Evolutionary conservation across 2,329 filamentous ascomycete genomes (phyloP).

Genomic region (Monosporascus sp.): DNA sequence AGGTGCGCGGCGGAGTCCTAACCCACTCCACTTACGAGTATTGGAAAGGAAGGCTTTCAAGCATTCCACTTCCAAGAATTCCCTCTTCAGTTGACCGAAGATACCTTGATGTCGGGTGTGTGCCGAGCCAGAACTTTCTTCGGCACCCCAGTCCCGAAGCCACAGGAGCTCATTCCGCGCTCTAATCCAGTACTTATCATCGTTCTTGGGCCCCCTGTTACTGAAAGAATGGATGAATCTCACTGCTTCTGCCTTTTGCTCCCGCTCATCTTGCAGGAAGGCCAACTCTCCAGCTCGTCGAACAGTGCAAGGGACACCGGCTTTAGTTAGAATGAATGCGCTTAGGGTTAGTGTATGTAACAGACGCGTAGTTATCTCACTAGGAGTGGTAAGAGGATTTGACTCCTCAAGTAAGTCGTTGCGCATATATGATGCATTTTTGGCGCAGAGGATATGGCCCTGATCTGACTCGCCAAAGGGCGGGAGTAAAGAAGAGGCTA

Average conservation of each 20-base stretch:
- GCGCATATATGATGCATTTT: constrained; percentile 40
- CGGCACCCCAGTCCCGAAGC: constrained; percentile 66
- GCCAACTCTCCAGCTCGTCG: constrained; percentile 56
- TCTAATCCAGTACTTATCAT: constrained; percentile 59
- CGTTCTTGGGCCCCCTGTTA: constrained; percentile 46
- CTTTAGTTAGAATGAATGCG: constrained; percentile 49
- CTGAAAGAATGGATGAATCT: constrained; percentile 53
- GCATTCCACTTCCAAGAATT: constrained; percentile 64
- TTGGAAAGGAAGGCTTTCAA: constrained; percentile 61
- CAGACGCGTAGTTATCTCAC: constrained; percentile 48
- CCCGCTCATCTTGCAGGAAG: constrained; percentile 56
- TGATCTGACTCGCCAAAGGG: constrained; percentile 30
- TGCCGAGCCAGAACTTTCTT: constrained; percentile 30
- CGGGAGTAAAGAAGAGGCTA: constrained; percentile 41
- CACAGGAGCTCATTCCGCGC: constrained; percentile 63
- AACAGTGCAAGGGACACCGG: constrained; percentile 45
- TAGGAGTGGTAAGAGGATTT: constrained; percentile 62
- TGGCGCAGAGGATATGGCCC: constrained; percentile 31
- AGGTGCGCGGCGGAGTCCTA: background rate
- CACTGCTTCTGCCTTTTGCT: constrained; percentile 56
- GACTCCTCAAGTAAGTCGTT: constrained; percentile 51
- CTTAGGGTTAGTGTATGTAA: constrained; percentile 60
- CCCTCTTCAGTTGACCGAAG: constrained; percentile 54
- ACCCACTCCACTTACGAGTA: constrained; percentile 44
- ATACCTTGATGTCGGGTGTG: constrained; percentile 40